Percentiles rank a stretch among this genome's conserved stretches.
phyloP scores from a whole-genome alignment of 768 basidiomycete species.

The Leccinum truebloodii region DNA sequence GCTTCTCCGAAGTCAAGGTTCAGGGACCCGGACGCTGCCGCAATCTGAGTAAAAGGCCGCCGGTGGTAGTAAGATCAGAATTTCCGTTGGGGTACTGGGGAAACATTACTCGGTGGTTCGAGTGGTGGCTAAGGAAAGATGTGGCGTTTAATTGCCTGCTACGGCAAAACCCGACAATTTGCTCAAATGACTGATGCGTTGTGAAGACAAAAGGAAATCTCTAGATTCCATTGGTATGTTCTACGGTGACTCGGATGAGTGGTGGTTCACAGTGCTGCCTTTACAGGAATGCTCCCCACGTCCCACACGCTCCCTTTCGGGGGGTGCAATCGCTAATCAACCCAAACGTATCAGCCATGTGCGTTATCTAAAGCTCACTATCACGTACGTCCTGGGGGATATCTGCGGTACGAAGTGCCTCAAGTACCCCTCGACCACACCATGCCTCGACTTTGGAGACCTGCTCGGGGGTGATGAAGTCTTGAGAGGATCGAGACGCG shows the following conservation, averaged over 20 bases:
- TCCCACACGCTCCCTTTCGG: conserved; percentile 62
- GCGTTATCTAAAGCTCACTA: not conserved
- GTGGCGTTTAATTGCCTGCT: conserved; percentile 27
- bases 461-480: conserved; percentile 72
- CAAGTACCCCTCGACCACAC: conserved; percentile 60
- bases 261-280: conserved; percentile 12
- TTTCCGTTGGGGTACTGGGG: conserved; percentile 2
- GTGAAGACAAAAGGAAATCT: conserved; percentile 3
- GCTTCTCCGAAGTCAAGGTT: conserved; percentile 4
- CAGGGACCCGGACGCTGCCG: conserved; percentile 3
- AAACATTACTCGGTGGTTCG: conserved; percentile 3
- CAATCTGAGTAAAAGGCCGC: conserved; percentile 1
- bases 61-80: not conserved
- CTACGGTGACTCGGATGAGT: conserved; percentile 1
- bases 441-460: conserved; percentile 62
- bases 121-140: conserved; percentile 12
- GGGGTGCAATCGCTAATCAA: conserved; percentile 50
- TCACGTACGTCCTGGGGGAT: conserved; percentile 51
- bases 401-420: conserved; percentile 50
- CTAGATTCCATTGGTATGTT: conserved; percentile 1
- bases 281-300: conserved; percentile 1
- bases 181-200: conserved; percentile 1
- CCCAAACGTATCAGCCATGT: conserved; percentile 13
- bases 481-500: conserved; percentile 68
- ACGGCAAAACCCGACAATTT: not conserved